These are phyloP conservation scores for Oxyria digyna DNA, from an alignment of 148 eudicot species.

Conservation along the genomic window DNA sequence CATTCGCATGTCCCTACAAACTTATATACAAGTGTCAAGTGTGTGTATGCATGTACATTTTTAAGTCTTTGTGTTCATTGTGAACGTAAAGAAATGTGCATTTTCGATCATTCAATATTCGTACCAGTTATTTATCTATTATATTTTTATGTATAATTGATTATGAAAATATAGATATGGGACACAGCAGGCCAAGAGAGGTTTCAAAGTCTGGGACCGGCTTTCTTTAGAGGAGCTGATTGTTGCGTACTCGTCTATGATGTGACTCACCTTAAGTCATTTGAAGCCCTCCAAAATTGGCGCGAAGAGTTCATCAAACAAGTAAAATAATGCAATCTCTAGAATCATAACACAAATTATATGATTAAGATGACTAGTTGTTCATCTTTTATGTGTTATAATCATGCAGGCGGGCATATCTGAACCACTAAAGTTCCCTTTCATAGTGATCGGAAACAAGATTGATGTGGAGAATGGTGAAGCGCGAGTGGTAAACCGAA, in stretches of 20 bases:
- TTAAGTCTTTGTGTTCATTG: no score
- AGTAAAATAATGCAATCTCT: background rate
- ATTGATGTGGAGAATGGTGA: slow-evolving; percentile 43
- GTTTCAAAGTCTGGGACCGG: slow-evolving; percentile 46
- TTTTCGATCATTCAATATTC: no score
- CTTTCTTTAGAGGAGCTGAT: slow-evolving; percentile 55
- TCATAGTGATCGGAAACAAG: slow-evolving; percentile 60
- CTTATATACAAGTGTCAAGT: no score
- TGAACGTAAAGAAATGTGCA: no score
- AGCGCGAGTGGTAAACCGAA: slow-evolving; percentile 27
- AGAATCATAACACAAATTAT: no score
- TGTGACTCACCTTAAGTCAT: slow-evolving; percentile 30
- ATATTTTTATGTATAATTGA: background rate
- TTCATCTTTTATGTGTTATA: background rate
- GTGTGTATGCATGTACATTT: no score
- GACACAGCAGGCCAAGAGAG: slow-evolving; percentile 70
- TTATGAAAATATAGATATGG: slow-evolving; percentile 29
- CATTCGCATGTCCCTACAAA: no score
- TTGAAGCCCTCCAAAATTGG: slow-evolving; percentile 46
- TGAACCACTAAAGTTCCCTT: slow-evolving; percentile 44
- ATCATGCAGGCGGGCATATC: slow-evolving; percentile 28
- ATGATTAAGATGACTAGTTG: no score
- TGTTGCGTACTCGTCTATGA: slow-evolving; percentile 52
- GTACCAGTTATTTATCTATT: background rate
- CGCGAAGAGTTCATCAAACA: slow-evolving; percentile 37